Conservation (phyloP, 768 basidiomycete genomes). For the Trametes meyenii region DNA sequence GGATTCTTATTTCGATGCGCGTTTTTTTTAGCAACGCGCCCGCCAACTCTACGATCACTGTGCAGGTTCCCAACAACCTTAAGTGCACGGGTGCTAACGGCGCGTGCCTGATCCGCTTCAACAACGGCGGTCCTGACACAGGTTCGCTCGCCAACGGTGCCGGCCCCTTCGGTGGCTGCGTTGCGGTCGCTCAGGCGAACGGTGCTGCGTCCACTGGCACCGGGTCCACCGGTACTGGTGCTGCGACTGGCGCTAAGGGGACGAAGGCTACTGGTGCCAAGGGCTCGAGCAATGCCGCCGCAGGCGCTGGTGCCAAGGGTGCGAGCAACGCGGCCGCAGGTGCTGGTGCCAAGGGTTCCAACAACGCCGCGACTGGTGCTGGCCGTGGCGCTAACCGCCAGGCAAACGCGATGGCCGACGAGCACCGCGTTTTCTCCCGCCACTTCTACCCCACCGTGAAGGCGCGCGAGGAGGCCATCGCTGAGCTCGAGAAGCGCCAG, state of each 20-base stretch:
- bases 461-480: slow-evolving; percentile 21
- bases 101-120: slow-evolving; percentile 27
- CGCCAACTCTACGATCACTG: slow-evolving; percentile 25
- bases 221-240: not conserved
- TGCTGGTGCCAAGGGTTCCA: not conserved
- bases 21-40: slow-evolving; percentile 24
- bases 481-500: slow-evolving; percentile 24
- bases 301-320: not conserved
- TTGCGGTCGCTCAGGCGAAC: slow-evolving; percentile 21
- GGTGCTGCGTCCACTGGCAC: too few species aligned
- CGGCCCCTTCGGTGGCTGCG: slow-evolving; percentile 39
- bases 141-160: slow-evolving; percentile 32
- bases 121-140: slow-evolving; percentile 16
- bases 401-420: not conserved
- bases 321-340: not conserved
- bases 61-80: slow-evolving; percentile 14
- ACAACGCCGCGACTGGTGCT: not conserved
- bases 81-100: slow-evolving; percentile 24
- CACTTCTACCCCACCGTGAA: slow-evolving; percentile 22
- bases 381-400: not conserved
- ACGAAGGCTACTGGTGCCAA: not conserved
- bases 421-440: slow-evolving; percentile 7
- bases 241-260: not conserved
- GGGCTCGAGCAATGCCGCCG: not conserved
- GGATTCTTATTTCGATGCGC: too few species aligned